Evolutionary conservation across 371 early-diverging fungal genomes (phyloP).

Genomic region (Actinomortierella wolfii): DNA sequence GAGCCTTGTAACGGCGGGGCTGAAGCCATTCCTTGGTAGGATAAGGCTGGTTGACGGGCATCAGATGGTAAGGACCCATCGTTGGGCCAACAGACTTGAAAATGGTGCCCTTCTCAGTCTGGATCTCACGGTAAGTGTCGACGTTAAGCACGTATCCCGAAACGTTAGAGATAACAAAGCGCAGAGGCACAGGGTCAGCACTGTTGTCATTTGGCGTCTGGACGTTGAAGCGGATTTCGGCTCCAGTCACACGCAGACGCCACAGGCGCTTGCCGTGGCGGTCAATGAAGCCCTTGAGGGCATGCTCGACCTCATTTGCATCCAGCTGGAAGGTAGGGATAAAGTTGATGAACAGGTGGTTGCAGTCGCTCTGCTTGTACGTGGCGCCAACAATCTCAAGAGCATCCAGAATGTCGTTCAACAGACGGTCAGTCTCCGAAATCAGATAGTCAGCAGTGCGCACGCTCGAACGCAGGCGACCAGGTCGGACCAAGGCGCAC

Average conservation of each 20-base stretch:
- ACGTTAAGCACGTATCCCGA: conserved; percentile 92
- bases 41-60: conserved; percentile 84
- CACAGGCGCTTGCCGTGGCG: conserved; percentile 95
- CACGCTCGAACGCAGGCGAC: conserved; percentile 75
- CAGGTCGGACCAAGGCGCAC: conserved; percentile 95
- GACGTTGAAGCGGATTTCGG: conserved; percentile 93
- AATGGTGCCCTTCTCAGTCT: conserved; percentile 71
- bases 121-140: conserved; percentile 90
- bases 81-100: conserved; percentile 78
- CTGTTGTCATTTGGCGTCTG: conserved; percentile 63
- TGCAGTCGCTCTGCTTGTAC: conserved; percentile 95
- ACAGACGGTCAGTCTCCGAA: conserved; percentile 90
- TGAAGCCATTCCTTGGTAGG: conserved; percentile 95
- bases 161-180: conserved; percentile 90
- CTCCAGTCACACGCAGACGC: conserved; percentile 92
- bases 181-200: conserved; percentile 80
- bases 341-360: conserved; percentile 97
- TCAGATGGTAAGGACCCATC: conserved; percentile 81
- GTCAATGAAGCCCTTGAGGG: conserved; percentile 88
- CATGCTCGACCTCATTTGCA: conserved; percentile 80
- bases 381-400: conserved; percentile 89
- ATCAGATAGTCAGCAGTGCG: conserved; percentile 92
- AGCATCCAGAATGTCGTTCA: conserved; percentile 93
- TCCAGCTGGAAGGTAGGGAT: conserved; percentile 94
- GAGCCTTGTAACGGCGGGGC: conserved; percentile 97